phyloP scores from a whole-genome alignment of 495 filamentous ascomycete species.

The Penicillium psychrofluorescens region DNA sequence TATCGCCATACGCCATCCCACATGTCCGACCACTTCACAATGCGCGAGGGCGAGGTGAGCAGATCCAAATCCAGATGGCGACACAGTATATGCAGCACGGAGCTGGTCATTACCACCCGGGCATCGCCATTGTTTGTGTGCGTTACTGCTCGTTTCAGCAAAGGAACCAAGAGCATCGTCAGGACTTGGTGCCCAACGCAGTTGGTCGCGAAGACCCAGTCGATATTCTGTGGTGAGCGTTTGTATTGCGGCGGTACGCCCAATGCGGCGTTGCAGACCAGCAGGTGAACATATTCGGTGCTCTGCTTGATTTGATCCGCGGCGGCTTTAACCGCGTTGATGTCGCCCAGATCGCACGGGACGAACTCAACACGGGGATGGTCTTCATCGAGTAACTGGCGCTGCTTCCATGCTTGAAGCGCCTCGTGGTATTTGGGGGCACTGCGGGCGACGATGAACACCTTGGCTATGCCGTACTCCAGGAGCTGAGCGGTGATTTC shows the following conservation, averaged over 20 bases:
- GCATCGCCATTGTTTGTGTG: constrained; percentile 5
- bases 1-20: constrained; percentile 27
- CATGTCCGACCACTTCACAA: constrained; percentile 5
- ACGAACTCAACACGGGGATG: constrained; percentile 22
- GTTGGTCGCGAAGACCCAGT: constrained; percentile 30
- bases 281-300: constrained; percentile 23
- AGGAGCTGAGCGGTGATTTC: constrained; percentile 35
- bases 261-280: constrained; percentile 28
- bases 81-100: constrained; percentile 20
- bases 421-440: constrained; percentile 15
- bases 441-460: constrained; percentile 27
- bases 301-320: constrained; percentile 10
- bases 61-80: constrained; percentile 14
- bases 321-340: constrained; percentile 17
- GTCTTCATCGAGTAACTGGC: constrained; percentile 4
- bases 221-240: constrained; percentile 22
- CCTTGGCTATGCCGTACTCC: constrained; percentile 28
- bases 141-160: constrained; percentile 14
- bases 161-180: constrained; percentile 24
- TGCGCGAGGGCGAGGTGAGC: constrained; percentile 13
- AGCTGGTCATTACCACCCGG: constrained; percentile 24
- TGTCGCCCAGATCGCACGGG: constrained; percentile 23
- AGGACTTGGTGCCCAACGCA: constrained; percentile 33
- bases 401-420: constrained; percentile 13
- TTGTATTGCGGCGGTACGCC: constrained; percentile 11